phyloP scores from a whole-genome alignment of 2,329 filamentous ascomycete species.

The Rasamsonia emersonii region DNA sequence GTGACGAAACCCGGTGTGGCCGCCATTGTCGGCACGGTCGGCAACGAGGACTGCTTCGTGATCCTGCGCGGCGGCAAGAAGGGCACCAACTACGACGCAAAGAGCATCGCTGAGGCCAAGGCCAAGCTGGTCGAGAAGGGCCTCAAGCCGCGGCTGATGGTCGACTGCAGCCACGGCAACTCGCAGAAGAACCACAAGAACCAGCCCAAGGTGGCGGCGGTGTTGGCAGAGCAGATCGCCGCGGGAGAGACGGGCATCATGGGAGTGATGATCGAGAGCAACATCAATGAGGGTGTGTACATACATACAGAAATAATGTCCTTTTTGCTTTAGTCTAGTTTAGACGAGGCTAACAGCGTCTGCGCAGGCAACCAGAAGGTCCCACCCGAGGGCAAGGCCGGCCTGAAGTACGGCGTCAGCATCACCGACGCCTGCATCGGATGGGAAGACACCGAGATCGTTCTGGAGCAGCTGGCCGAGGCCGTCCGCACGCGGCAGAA shows the following conservation, averaged over 20 bases:
- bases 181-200: slow-evolving; percentile 95
- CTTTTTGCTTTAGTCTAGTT: slow-evolving; percentile 4
- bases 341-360: slow-evolving; percentile 4
- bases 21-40: slow-evolving; percentile 86
- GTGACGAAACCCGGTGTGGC: slow-evolving; percentile 95
- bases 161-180: slow-evolving; percentile 97
- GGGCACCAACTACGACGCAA: slow-evolving; percentile 87
- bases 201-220: slow-evolving; percentile 84
- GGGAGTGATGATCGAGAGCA: slow-evolving; percentile 98
- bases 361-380: slow-evolving; percentile 73
- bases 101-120: slow-evolving; percentile 78
- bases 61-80: slow-evolving; percentile 87
- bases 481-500: slow-evolving; percentile 68
- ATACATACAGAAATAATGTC: neutral
- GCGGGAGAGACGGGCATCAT: slow-evolving; percentile 80
- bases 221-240: slow-evolving; percentile 73
- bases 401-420: slow-evolving; percentile 85
- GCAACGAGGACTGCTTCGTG: slow-evolving; percentile 95
- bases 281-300: slow-evolving; percentile 77
- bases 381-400: slow-evolving; percentile 72
- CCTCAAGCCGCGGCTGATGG: slow-evolving; percentile 73
- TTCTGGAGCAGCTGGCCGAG: slow-evolving; percentile 68
- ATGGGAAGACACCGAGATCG: slow-evolving; percentile 80
- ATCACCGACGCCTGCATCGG: slow-evolving; percentile 96
- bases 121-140: slow-evolving; percentile 66